phyloP scores from a whole-genome alignment of 331 rosid genomes.

The Phaseolus coccineus region DNA sequence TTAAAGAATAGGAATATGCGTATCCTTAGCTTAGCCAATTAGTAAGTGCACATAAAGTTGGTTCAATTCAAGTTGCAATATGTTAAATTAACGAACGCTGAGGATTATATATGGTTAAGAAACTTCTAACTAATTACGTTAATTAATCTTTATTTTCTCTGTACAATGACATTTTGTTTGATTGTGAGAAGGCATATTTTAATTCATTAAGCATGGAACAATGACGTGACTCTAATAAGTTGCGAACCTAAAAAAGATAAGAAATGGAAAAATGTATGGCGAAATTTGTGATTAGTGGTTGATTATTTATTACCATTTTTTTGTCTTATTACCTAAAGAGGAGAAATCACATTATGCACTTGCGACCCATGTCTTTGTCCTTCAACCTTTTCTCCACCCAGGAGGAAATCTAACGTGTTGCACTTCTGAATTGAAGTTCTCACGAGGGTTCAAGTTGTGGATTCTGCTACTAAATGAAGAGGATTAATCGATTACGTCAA shows the following conservation, averaged over 20 bases:
- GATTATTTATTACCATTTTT: not conserved
- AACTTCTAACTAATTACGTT: too few species aligned
- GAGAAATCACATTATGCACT: slow-evolving; percentile 21
- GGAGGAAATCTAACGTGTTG: slow-evolving; percentile 42
- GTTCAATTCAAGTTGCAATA: not conserved
- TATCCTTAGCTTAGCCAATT: too few species aligned
- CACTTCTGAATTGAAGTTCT: slow-evolving; percentile 3
- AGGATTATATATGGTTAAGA: too few species aligned
- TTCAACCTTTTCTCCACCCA: not conserved
- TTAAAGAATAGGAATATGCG: not conserved
- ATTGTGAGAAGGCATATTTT: not conserved
- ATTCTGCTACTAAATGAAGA: not conserved
- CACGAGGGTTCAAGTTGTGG: not conserved
- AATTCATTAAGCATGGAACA: not conserved
- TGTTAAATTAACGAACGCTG: too few species aligned
- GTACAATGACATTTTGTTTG: too few species aligned
- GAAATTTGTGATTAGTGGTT: not conserved
- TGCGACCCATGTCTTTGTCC: not conserved
- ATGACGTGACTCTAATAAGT: not conserved
- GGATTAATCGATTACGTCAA: not conserved
- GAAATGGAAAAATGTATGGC: not conserved
- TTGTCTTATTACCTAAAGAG: not conserved
- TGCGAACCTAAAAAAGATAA: not conserved
- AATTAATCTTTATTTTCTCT: too few species aligned
- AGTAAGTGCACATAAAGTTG: not conserved